A percentile compares a stretch with the other conserved stretches of the same genome.
These are phyloP conservation scores for Populus deltoides DNA, from an alignment of 345 rosid genomes.

Conservation along the genomic window DNA sequence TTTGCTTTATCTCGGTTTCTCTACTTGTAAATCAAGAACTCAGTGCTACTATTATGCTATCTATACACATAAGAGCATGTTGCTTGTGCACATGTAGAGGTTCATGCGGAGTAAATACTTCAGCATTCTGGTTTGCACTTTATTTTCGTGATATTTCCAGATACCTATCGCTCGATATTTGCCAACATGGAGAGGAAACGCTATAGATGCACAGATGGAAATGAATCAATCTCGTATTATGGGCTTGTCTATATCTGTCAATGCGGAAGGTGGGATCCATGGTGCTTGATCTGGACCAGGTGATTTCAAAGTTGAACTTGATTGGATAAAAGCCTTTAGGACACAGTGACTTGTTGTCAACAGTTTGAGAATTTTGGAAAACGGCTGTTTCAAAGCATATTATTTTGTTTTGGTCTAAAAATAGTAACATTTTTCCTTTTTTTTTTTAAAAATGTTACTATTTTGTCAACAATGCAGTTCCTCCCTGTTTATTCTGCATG, in stretches of 20 bases:
- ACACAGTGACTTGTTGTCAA: constrained; percentile 4
- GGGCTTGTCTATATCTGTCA: constrained; percentile 82
- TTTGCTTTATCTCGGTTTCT: not conserved
- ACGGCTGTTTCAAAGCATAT: not conserved
- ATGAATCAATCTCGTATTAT: constrained; percentile 78
- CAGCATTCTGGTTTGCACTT: not conserved
- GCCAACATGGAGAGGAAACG: constrained; percentile 93
- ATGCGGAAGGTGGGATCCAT: constrained; percentile 68
- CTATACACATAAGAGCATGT: not conserved
- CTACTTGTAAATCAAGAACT: not conserved
- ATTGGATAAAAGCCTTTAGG: constrained; percentile 80
- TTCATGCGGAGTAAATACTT: too few species aligned
- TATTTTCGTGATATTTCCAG: constrained; percentile 31
- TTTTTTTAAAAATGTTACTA: too few species aligned
- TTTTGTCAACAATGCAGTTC: not conserved
- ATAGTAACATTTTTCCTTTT: not conserved
- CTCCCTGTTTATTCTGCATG: not conserved
- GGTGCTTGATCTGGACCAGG: constrained; percentile 79
- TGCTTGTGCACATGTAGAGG: not conserved
- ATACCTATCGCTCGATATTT: constrained; percentile 67
- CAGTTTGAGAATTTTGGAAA: not conserved
- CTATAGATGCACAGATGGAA: constrained; percentile 76
- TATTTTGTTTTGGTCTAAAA: not conserved
- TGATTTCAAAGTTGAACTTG: constrained; percentile 69
- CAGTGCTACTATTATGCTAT: not conserved